Base-by-base conservation (phyloP, 345 rosid genomes). In the Psidium guajava region DNA sequence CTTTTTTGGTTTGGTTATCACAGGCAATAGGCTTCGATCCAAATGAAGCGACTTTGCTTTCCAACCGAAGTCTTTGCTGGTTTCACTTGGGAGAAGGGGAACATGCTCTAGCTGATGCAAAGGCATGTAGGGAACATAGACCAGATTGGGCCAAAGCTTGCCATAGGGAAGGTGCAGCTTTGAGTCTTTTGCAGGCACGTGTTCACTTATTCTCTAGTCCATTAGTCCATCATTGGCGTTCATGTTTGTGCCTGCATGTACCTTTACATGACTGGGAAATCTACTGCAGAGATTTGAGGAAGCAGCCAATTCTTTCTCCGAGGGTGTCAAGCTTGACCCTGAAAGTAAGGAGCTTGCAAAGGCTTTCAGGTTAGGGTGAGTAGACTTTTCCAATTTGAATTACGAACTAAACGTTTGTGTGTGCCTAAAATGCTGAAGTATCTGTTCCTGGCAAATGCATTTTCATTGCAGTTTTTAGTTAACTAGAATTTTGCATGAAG, bases 31-130 rank as follows among this genome's bases (percentile, higher is more conserved):
- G 93, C 91, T 90, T 94, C 59, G 97, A 96, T 84, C 98, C 97
- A 5, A 92, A 89, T 54, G 96, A 96, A 89, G 95, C 93, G 32
- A 91, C 93, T 14, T 87, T 96, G 73, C 87, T 86, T 87, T 95
- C 99, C 27, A 96, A 96, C 87, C 92, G 99, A 92, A 96, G 99
- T 88, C 95, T 95, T 52, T 95, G 98, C 87, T 95, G 98, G 99
- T 81, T 95, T 52, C 95, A 91, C 44, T 84, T 92, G 54, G 96
- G 97, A 83, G 95, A 95, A 85, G 90, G 94, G 56, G 97, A 95
- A 40, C 94, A 91, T 21, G 98, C 99, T 20, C 89, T 95, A 82
- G 87, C 91, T 10, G 99, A 96, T 92, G 99, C 95, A 47, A 92
- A 88, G 91, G 90, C 89, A n/a, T 96, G 98, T 87, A 92, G 94